These are phyloP conservation scores for Mycena capillaripes DNA, from an alignment of 768 basidiomycete species.

Conservation along the genomic window DNA sequence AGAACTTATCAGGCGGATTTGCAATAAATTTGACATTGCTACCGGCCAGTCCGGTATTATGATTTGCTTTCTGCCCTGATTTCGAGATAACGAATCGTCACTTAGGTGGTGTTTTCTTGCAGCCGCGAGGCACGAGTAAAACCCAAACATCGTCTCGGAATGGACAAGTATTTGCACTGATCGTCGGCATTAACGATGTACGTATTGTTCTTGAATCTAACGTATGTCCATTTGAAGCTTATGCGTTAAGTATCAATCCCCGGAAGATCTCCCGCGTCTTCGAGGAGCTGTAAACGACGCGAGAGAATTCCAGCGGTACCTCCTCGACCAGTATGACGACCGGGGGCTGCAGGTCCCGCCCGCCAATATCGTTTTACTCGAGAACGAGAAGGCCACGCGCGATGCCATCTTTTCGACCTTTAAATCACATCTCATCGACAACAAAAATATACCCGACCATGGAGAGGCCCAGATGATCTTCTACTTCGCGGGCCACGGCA, in stretches of 20 bases:
- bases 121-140: neutral
- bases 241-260: neutral
- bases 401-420: conserved; percentile 14
- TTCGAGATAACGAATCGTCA: neutral
- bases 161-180: conserved; percentile 18
- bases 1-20: neutral
- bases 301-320: neutral
- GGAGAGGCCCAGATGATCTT: neutral
- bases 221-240: neutral
- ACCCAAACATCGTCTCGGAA: no score
- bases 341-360: conserved; percentile 12
- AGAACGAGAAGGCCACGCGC: conserved; percentile 11
- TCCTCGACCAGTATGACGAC: neutral
- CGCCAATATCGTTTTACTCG: neutral
- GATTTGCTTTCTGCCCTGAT: neutral
- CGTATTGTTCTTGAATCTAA: neutral
- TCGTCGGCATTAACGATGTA: conserved; percentile 15
- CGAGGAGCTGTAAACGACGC: conserved; percentile 17
- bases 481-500: neutral
- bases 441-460: neutral
- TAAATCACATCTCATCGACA: conserved; percentile 10
- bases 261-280: neutral
- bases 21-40: neutral
- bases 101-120: neutral
- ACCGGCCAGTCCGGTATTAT: neutral